Evolutionary conservation across 768 basidiomycete species (phyloP).

Genomic region (Hypholoma fasciculare): DNA sequence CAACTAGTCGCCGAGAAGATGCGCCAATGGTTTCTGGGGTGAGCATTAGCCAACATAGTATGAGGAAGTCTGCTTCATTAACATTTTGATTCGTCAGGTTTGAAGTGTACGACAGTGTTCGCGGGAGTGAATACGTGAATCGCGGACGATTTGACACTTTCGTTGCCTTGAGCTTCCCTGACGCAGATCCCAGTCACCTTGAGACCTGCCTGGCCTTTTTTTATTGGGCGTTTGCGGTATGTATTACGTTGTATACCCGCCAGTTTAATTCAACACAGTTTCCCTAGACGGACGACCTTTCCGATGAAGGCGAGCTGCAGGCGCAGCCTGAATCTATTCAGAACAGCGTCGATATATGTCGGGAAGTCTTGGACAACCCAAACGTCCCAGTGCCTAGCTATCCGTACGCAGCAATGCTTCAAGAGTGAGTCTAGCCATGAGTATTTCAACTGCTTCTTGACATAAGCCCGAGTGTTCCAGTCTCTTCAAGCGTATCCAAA

Average conservation of each 20-base stretch:
- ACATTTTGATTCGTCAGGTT: slow-evolving; percentile 1
- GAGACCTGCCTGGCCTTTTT: slow-evolving; percentile 25
- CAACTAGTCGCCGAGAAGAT: background rate
- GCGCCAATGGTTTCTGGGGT: slow-evolving; percentile 8
- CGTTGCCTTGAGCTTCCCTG: slow-evolving; percentile 19
- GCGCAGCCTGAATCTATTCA: slow-evolving; percentile 19
- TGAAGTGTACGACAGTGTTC: background rate
- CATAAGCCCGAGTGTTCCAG: background rate
- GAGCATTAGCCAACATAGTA: background rate
- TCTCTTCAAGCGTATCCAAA: slow-evolving; percentile 4
- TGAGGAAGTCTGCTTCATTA: no score
- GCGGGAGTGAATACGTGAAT: slow-evolving; percentile 9
- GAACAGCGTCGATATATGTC: slow-evolving; percentile 15
- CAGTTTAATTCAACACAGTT: background rate
- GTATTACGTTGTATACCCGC: background rate
- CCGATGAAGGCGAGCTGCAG: slow-evolving; percentile 23
- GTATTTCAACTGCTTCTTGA: background rate
- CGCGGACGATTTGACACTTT: slow-evolving; percentile 19
- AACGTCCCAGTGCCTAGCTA: background rate
- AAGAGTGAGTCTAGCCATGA: slow-evolving; percentile 13
- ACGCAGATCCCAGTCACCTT: slow-evolving; percentile 20
- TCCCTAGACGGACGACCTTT: slow-evolving; percentile 23
- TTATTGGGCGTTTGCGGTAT: slow-evolving; percentile 25
- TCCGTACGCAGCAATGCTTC: slow-evolving; percentile 20
- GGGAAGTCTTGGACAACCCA: slow-evolving; percentile 9